These are phyloP conservation scores for Moniliella sp. DNA, from an alignment of 1,284 basidiomycete genomes.

Conservation along the genomic window DNA sequence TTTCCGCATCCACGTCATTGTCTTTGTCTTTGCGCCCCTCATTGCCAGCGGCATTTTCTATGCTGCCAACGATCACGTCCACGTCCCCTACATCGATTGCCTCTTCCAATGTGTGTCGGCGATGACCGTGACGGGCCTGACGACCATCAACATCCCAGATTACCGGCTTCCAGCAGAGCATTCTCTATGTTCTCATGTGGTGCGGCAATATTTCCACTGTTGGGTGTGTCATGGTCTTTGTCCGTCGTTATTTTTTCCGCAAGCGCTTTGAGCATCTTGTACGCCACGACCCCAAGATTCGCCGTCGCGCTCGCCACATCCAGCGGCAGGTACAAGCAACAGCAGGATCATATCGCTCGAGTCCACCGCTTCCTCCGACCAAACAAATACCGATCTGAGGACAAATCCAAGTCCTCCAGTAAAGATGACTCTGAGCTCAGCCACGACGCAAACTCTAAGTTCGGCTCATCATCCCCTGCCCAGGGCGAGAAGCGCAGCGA, in stretches of 20 bases:
- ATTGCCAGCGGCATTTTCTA: conserved; percentile 50
- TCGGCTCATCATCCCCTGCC: too few relatives aligned
- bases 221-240: conserved; percentile 27
- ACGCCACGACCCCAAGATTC: conserved; percentile 10
- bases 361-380: too few relatives aligned
- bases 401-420: too few relatives aligned
- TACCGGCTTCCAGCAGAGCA: conserved; percentile 53
- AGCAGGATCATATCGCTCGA: too few relatives aligned
- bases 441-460: too few relatives aligned
- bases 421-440: too few relatives aligned
- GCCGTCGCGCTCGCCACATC: conserved; percentile 25
- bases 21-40: conserved; percentile 54
- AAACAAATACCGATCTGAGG: too few relatives aligned
- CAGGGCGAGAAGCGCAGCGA: too few relatives aligned
- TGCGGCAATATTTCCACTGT: conserved; percentile 29
- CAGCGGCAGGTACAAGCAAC: too few relatives aligned
- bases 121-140: conserved; percentile 56
- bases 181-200: conserved; percentile 38
- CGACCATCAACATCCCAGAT: conserved; percentile 52
- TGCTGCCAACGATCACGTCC: conserved; percentile 26
- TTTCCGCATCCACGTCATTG: conserved; percentile 38
- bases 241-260: conserved; percentile 27
- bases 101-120: conserved; percentile 55
- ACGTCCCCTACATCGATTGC: conserved; percentile 46
- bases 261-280: conserved; percentile 16